Evolutionary conservation across 2,329 filamentous ascomycete species (phyloP).

Genomic region (Ascosphaera apis): DNA sequence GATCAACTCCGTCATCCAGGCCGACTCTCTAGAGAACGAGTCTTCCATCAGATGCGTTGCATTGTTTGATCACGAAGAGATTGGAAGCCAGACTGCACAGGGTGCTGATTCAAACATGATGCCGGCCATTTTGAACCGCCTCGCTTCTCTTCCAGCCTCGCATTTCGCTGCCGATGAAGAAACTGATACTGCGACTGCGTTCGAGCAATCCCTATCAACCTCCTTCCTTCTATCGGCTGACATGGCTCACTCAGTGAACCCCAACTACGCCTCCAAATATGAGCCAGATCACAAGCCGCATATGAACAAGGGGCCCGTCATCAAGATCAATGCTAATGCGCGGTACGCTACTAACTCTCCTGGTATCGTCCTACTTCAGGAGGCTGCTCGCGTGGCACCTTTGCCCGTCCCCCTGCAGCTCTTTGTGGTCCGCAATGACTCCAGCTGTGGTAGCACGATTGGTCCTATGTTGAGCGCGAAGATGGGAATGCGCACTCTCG

Average conservation of each 20-base stretch:
- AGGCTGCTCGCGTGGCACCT: constrained; percentile 41
- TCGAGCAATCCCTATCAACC: constrained; percentile 73
- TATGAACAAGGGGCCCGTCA: constrained; percentile 90
- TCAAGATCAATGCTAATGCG: constrained; percentile 96
- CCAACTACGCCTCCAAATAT: constrained; percentile 84
- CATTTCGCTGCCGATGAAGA: constrained; percentile 33
- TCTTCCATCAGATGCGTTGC: constrained; percentile 70
- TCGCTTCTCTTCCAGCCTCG: constrained; percentile 52
- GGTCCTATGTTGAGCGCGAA: constrained; percentile 75
- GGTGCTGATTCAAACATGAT: constrained; percentile 84
- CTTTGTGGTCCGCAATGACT: constrained; percentile 92
- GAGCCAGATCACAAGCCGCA: constrained; percentile 74
- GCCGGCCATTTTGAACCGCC: constrained; percentile 62
- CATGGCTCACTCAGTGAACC: constrained; percentile 92
- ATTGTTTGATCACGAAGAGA: constrained; percentile 95
- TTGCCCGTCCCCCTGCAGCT: constrained; percentile 65
- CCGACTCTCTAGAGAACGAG: constrained; percentile 48
- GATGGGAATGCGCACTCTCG: constrained; percentile 62
- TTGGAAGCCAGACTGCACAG: constrained; percentile 78
- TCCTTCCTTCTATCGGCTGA: constrained; percentile 92
- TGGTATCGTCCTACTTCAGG: constrained; percentile 77
- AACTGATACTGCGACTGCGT: constrained; percentile 50
- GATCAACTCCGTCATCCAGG: constrained; percentile 48
- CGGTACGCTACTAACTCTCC: constrained; percentile 93
- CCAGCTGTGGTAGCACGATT: constrained; percentile 83